Conservation (phyloP, 2,329 filamentous ascomycete genomes). For the Setomelanomma holmii region DNA sequence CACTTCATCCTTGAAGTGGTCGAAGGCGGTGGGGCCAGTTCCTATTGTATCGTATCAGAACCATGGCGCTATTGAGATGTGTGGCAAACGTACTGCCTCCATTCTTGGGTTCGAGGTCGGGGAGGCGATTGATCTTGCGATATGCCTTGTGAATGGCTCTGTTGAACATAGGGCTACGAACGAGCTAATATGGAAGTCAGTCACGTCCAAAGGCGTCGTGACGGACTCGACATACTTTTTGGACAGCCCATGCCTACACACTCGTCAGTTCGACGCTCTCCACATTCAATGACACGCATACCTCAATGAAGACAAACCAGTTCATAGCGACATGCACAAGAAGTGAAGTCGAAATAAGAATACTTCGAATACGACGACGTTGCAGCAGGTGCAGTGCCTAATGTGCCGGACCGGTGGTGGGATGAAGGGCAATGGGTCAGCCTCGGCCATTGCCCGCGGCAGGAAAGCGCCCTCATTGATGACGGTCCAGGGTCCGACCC, state of each 20-base stretch:
- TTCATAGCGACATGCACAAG: not conserved
- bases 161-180: constrained; percentile 63
- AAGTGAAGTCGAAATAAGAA: not conserved
- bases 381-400: not conserved
- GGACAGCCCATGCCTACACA: constrained; percentile 48
- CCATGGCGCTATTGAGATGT: too few relatives aligned
- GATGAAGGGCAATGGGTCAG: not conserved
- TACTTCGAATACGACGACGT: not conserved
- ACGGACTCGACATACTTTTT: constrained; percentile 35
- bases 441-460: not conserved
- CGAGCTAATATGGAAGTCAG: constrained; percentile 49
- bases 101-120: constrained; percentile 49
- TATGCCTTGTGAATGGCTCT: constrained; percentile 60
- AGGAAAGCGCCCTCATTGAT: not conserved
- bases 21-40: constrained; percentile 51
- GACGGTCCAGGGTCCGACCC: not conserved
- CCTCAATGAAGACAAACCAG: constrained; percentile 44
- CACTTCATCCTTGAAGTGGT: constrained; percentile 63
- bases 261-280: constrained; percentile 23
- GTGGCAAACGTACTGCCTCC: constrained; percentile 55
- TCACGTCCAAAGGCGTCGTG: not conserved
- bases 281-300: constrained; percentile 17
- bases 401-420: not conserved
- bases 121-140: constrained; percentile 53
- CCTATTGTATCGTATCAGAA: constrained; percentile 22